phyloP scores from a whole-genome alignment of 2,329 filamentous ascomycete species.

The Arthrobotrys musiformis region DNA sequence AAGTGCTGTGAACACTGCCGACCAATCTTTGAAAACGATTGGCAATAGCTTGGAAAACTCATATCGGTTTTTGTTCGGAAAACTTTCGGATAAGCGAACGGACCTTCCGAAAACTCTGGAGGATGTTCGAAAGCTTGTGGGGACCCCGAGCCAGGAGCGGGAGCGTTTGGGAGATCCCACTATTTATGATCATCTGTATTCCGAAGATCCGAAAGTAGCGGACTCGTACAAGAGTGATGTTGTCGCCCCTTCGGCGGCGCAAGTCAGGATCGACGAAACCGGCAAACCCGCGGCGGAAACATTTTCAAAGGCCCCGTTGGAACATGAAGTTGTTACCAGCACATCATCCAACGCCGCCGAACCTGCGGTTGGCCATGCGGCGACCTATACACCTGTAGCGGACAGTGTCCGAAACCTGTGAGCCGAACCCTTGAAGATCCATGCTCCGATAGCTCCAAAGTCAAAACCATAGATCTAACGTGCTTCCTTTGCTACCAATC shows the following conservation, averaged over 20 bases:
- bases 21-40: constrained; percentile 91
- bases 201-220: background rate
- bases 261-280: background rate
- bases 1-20: constrained; percentile 76
- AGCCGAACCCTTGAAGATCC: background rate
- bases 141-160: constrained; percentile 70
- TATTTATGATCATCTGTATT: background rate
- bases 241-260: background rate
- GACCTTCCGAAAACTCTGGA: constrained; percentile 86
- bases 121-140: constrained; percentile 88
- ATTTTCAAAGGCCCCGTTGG: background rate
- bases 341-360: background rate
- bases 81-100: constrained; percentile 74
- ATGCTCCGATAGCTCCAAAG: background rate
- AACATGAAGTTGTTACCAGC: background rate
- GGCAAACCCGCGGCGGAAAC: background rate
- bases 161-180: background rate
- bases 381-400: constrained; percentile 31
- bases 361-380: background rate
- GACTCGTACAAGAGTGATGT: background rate
- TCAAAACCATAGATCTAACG: background rate
- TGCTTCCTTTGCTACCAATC: background rate
- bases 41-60: constrained; percentile 89
- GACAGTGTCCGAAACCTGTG: constrained; percentile 54
- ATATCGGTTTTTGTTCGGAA: constrained; percentile 91